Percentiles rank a stretch among this genome's conserved stretches.
Conservation (phyloP, 306 rosid genomes). For the Casuarina glauca region DNA sequence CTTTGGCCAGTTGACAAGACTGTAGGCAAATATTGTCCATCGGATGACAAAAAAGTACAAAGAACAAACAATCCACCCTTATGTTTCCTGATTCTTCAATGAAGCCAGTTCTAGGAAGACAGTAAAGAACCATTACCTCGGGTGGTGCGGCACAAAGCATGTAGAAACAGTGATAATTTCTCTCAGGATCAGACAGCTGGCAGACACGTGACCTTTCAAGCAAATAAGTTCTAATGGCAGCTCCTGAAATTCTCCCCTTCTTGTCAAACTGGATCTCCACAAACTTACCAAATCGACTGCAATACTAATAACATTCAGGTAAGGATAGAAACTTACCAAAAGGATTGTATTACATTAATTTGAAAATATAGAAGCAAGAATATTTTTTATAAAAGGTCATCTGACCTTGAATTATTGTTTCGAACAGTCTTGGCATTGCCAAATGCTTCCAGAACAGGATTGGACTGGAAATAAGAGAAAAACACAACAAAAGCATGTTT, state of each 20-base stretch:
- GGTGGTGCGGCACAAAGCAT: constrained; percentile 98
- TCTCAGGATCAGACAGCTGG: constrained; percentile 96
- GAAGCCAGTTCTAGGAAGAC: constrained; percentile 24
- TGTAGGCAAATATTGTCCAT: constrained; percentile 23
- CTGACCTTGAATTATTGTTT: constrained; percentile 96
- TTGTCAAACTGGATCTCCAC: constrained; percentile 98
- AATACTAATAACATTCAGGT: constrained; percentile 25
- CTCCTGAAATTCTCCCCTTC: constrained; percentile 95
- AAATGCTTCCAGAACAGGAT: constrained; percentile 99
- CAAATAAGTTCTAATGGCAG: constrained; percentile 96
- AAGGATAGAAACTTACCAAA: constrained; percentile 21
- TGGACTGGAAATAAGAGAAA: constrained; percentile 66
- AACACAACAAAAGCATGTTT: not conserved
- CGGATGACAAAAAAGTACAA: constrained; percentile 14
- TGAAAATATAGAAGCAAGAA: constrained; percentile 19
- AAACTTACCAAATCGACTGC: constrained; percentile 99
- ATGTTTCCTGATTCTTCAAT: constrained; percentile 19
- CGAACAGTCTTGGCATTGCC: constrained; percentile 99
- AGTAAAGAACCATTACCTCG: constrained; percentile 60
- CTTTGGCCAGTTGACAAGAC: constrained; percentile 8
- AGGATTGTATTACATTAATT: constrained; percentile 22
- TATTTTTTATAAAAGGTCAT: constrained; percentile 2
- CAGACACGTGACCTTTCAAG: constrained; percentile 99
- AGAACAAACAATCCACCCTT: constrained; percentile 23
- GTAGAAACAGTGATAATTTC: constrained; percentile 99